phyloP scores from a whole-genome alignment of 164 flowering plant species.

The Liriodendron chinense region DNA sequence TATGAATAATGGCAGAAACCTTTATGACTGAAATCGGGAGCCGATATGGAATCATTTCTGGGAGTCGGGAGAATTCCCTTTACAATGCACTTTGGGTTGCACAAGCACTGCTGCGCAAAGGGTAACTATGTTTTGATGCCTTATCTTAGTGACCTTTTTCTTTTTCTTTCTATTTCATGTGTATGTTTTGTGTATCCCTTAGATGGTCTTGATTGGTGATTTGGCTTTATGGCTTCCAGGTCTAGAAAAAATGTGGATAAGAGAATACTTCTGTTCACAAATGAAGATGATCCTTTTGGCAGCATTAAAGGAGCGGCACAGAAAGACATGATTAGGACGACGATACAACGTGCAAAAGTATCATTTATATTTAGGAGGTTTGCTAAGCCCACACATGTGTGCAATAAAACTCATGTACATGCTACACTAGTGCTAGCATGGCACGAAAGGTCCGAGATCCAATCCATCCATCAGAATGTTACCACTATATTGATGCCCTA shows the following conservation, averaged over 20 bases:
- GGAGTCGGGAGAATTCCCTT: conserved; percentile 81
- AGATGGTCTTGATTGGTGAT: background rate
- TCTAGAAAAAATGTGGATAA: conserved; percentile 81
- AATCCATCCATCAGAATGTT: too few species aligned
- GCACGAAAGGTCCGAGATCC: too few species aligned
- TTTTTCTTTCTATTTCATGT: background rate
- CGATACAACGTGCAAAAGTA: conserved; percentile 93
- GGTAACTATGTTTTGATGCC: conserved; percentile 37
- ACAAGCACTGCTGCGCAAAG: conserved; percentile 90
- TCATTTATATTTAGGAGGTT: background rate
- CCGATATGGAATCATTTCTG: conserved; percentile 70
- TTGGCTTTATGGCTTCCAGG: conserved; percentile 38
- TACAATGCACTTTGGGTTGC: conserved; percentile 97
- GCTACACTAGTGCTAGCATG: too few species aligned
- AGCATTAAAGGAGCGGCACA: conserved; percentile 59
- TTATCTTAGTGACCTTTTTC: background rate
- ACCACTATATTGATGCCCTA: too few species aligned
- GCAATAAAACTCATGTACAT: too few species aligned
- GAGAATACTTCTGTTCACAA: conserved; percentile 75
- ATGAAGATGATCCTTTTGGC: conserved; percentile 98
- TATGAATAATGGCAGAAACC: conserved; percentile 45
- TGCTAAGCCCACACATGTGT: background rate
- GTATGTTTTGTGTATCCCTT: background rate
- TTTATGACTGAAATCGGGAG: conserved; percentile 75
- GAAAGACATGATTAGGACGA: conserved; percentile 83